Evolutionary conservation across 805 yeast genomes (phyloP).

Genomic region (Hanseniaspora valbyensis): DNA sequence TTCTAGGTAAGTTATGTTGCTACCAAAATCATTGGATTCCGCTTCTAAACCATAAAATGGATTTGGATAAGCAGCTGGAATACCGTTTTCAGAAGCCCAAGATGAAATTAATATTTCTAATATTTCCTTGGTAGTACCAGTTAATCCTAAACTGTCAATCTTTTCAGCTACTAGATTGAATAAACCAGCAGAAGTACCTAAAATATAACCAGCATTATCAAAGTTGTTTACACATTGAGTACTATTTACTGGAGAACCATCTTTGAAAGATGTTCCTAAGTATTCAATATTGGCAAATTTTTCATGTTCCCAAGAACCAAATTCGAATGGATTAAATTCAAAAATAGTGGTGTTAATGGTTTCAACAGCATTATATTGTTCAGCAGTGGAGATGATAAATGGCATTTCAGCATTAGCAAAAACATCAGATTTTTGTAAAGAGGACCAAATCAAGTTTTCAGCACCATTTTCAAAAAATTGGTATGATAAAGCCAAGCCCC

Average conservation of each 20-base stretch:
- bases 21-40: constrained; percentile 22
- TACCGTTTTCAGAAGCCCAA: constrained; percentile 44
- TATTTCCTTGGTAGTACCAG: constrained; percentile 37
- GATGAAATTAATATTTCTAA: constrained; percentile 38
- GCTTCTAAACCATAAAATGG: constrained; percentile 45
- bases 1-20: constrained; percentile 33
- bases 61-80: constrained; percentile 66
- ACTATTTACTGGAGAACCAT: constrained; percentile 43
- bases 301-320: constrained; percentile 84
- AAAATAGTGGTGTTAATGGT: constrained; percentile 65
- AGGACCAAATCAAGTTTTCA: constrained; percentile 50
- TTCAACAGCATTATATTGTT: constrained; percentile 48
- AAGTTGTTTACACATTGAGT: constrained; percentile 57
- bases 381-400: constrained; percentile 57
- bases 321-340: constrained; percentile 54
- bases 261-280: constrained; percentile 52
- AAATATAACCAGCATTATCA: constrained; percentile 70
- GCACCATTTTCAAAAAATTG: constrained; percentile 65
- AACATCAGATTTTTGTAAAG: constrained; percentile 49
- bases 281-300: constrained; percentile 59
- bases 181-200: constrained; percentile 74
- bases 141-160: constrained; percentile 22
- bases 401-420: constrained; percentile 58
- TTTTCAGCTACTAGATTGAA: constrained; percentile 46
- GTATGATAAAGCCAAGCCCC: constrained; percentile 69